Base-by-base conservation (phyloP, 1,284 basidiomycete genomes). In the Stygiomarasmius scandens region DNA sequence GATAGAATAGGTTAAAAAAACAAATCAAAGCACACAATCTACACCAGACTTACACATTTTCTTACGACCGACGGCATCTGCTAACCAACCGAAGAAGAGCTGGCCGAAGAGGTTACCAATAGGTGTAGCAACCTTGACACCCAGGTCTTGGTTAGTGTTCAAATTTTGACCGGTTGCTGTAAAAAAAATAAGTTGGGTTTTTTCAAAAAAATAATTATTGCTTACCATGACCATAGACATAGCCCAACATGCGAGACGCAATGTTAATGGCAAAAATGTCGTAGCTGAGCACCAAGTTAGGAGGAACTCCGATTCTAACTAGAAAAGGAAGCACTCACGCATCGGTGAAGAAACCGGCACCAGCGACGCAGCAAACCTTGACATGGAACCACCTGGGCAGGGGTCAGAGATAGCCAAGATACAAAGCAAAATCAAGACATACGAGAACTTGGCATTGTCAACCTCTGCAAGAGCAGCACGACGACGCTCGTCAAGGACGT, bases 331-430 rank as follows among this genome's bases (percentile, higher is more conserved):
- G 9, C 19, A 72, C 85, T 68, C 66, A 90, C 82, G 89, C 88
- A 73, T 91, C 90, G 44, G 90, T 91, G 76, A 92, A 93, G 78
- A 93, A 92, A 34, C 90, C 91, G 11, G 88, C 86, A 61, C 90
- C 89, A 1, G 90, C 89, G 3, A 92, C 87, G 49, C 87, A 61
- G 67, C 82, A 84, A 55, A 92, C 81, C 68, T 88, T 90, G 49
- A 85, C 79, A 66, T 93, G 90, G 70, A 85, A 85, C 81, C 79
- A 82, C 14, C 83, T 85, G 59, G 19, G 27, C 29, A 46, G 60
- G 9, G 44, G 23, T 22, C 25, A 22, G 53, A 47, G 45, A 47
- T 41, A 49, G 51, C 19, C 16, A 25, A 53, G 23, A 45, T 22
- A 25, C 29, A 44, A 4, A 22, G 36, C 23, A 49, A 32, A 34